phyloP scores from a whole-genome alignment of 2,329 filamentous ascomycete species.

The Mycosphaerelloides madeirae region DNA sequence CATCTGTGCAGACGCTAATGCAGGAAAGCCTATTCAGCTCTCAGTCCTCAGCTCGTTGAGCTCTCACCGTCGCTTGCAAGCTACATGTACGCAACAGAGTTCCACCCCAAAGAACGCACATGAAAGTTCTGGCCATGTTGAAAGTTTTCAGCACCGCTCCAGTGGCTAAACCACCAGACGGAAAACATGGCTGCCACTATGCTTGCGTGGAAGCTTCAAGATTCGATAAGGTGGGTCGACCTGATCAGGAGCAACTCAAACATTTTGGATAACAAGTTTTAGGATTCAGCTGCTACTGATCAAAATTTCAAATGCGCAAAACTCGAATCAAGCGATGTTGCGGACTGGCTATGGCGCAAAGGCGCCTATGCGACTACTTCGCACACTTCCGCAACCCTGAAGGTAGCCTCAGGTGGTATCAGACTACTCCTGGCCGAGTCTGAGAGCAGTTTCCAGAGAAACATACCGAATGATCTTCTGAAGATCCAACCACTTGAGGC shows the following conservation, averaged over 20 bases:
- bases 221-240: neutral
- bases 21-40: too few relatives aligned
- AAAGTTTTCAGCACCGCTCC: too few relatives aligned
- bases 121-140: too few relatives aligned
- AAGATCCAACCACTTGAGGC: constrained; percentile 1
- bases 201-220: neutral
- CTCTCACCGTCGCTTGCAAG: too few relatives aligned
- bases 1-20: too few relatives aligned
- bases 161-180: too few relatives aligned
- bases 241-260: neutral
- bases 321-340: neutral
- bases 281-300: neutral
- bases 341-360: neutral
- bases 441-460: constrained; percentile 1
- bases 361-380: neutral
- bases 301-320: neutral
- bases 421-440: constrained; percentile 11
- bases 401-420: constrained; percentile 1
- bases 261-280: neutral
- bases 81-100: too few relatives aligned
- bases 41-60: too few relatives aligned
- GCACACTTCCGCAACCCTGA: neutral
- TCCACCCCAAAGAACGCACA: too few relatives aligned
- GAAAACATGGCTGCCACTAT: neutral
- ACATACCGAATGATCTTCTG: constrained; percentile 1